Percentiles rank a stretch among this genome's conserved stretches.
Conservation (phyloP, 2,329 filamentous ascomycete genomes). For the Alternaria longipes region DNA sequence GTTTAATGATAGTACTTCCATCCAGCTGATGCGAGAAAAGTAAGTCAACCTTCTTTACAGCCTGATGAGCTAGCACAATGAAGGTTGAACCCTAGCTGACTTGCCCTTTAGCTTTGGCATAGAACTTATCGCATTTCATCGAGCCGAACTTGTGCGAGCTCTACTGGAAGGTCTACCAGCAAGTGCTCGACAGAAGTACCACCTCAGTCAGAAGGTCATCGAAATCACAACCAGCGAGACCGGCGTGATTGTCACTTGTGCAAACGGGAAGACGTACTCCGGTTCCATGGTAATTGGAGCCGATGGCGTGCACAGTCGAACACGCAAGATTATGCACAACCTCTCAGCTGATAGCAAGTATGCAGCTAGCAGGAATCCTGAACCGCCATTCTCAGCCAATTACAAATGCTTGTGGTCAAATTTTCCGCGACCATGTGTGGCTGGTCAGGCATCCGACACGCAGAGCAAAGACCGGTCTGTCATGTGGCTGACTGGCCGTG, state of each 20-base stretch:
- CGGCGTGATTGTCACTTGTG: background rate
- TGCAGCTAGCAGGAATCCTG: background rate
- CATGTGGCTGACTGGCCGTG: constrained; percentile 3
- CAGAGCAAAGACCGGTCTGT: background rate
- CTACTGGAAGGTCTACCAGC: background rate
- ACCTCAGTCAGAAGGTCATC: background rate
- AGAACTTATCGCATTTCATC: background rate
- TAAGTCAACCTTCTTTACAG: background rate
- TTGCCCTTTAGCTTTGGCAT: background rate
- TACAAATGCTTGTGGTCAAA: constrained; percentile 8
- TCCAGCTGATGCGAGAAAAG: background rate
- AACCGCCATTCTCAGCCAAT: constrained; percentile 1
- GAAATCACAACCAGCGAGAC: background rate
- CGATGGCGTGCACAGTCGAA: constrained; percentile 7
- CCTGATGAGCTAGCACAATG: background rate
- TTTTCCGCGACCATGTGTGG: background rate
- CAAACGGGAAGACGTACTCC: background rate
- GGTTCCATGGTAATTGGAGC: constrained; percentile 5
- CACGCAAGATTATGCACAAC: constrained; percentile 4
- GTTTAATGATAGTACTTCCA: background rate
- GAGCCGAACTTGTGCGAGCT: constrained; percentile 6
- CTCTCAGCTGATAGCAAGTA: background rate
- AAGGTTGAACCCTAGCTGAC: background rate
- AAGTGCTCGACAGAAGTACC: background rate
- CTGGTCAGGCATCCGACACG: background rate